Base-by-base conservation (phyloP, 2,329 filamentous ascomycete genomes). In the Aspergillus piperis region DNA sequence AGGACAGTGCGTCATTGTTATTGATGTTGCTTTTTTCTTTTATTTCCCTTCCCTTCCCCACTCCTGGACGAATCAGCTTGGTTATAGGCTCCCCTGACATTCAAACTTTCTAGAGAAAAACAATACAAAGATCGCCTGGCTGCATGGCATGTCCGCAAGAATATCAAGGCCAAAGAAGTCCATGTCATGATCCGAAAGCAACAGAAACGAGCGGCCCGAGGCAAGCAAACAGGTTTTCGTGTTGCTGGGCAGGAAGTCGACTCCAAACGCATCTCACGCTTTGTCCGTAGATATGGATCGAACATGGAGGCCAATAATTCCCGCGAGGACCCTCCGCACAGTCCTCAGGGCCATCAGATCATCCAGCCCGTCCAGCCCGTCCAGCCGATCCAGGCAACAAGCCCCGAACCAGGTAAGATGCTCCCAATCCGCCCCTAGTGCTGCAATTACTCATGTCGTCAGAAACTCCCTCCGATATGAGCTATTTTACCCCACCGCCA, bases 51-150 rank as follows among this genome's bases (percentile, higher is more conserved):
- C 49, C 60, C 44, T 50, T 54, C 10, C 65, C 57, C 59, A 47
- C 55, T 54, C 54, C 58, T 25, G 36, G 50, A 50, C 42, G 23
- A 38, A 19, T 52, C 53, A 44, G 19, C 44, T 30, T 25, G 21
- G 44, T 51, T 3, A 51, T 38, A 49, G 42, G 53, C 59, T 44
- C 52, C 54, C 59, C 51, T 63, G 62, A 70, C 66, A 68, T 62
- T 51, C 51, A 23, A 59, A 42, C 44, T 47, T 30, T 63, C 42
- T 61, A 76, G 73, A 64, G 73, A 75, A 67, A 75, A 75, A 63
- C 73, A 76, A 66, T 76, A 75, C 63, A 76, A 75, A 69, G 73
- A 75, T 59, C 73, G 73, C 23, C 70, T 76, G 6, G 71, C 73
- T 11, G 70, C 71, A 38, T 76, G 73, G 73, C 68, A 75, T 61